Evolutionary conservation across 2,329 filamentous ascomycete species (phyloP).

Genomic region (Ophiocordyceps robertsii): DNA sequence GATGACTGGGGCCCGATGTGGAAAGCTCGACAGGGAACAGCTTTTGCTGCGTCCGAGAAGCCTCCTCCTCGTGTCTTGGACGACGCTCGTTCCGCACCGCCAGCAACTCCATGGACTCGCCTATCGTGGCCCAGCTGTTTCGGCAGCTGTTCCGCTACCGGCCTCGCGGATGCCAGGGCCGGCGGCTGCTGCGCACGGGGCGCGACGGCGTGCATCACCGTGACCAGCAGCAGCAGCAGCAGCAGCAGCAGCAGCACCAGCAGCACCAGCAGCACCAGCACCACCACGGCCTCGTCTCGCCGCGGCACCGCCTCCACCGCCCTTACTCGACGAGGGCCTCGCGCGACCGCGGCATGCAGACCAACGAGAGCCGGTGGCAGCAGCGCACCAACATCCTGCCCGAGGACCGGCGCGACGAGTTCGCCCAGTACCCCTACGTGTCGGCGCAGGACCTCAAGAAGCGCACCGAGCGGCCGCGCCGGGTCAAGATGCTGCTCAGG

Average conservation of each 20-base stretch:
- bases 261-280: not conserved
- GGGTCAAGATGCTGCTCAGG: slow-evolving; percentile 92
- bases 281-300: not conserved
- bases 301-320: slow-evolving; percentile 5
- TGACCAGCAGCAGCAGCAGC: not conserved
- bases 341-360: slow-evolving; percentile 25
- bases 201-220: not conserved
- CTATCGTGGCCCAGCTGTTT: slow-evolving; percentile 64
- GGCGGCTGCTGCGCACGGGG: not conserved
- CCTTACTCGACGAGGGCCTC: slow-evolving; percentile 16
- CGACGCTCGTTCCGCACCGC: slow-evolving; percentile 7
- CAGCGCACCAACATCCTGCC: slow-evolving; percentile 66
- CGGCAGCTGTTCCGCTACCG: slow-evolving; percentile 68
- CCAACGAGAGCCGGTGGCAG: slow-evolving; percentile 67
- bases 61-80: not conserved
- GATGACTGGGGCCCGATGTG: not conserved
- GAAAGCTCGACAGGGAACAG: too few relatives aligned
- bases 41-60: too few relatives aligned
- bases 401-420: slow-evolving; percentile 66
- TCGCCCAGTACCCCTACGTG: slow-evolving; percentile 69
- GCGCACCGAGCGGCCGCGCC: slow-evolving; percentile 61
- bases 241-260: too few relatives aligned
- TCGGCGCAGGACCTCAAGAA: slow-evolving; percentile 66
- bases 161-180: slow-evolving; percentile 18
- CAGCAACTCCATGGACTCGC: slow-evolving; percentile 58